These are phyloP conservation scores for Kernera saxatilis DNA, from an alignment of 345 rosid species.

Conservation along the genomic window DNA sequence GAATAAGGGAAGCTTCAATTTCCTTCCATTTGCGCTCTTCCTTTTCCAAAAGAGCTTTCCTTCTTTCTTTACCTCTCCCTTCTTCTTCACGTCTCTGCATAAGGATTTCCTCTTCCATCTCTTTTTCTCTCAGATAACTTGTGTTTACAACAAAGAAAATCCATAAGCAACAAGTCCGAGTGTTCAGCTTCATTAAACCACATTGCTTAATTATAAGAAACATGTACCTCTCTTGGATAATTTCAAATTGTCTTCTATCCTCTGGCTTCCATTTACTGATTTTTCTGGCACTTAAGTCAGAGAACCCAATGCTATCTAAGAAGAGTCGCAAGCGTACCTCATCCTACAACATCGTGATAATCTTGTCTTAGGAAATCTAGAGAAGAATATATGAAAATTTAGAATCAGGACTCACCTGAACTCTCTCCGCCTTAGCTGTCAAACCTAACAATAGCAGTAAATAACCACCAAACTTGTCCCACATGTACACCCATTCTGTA, in stretches of 20 bases:
- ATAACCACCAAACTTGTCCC: conserved; percentile 99
- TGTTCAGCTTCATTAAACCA: conserved; percentile 6
- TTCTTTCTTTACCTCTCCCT: conserved; percentile 97
- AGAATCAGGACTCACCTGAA: conserved; percentile 59
- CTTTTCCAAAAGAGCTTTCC: conserved; percentile 95
- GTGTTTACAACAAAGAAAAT: conserved; percentile 9
- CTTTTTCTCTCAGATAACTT: conserved; percentile 97
- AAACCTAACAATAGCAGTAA: conserved; percentile 90
- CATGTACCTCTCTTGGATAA: conserved; percentile 92
- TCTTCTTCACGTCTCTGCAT: conserved; percentile 99
- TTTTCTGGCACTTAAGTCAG: conserved; percentile 96
- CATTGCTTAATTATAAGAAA: conserved; percentile 5
- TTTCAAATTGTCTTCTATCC: conserved; percentile 94
- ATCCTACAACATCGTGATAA: conserved; percentile 46
- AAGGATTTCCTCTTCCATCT: conserved; percentile 98
- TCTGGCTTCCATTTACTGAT: conserved; percentile 99
- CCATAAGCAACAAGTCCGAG: not conserved
- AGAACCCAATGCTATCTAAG: conserved; percentile 97
- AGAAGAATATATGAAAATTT: conserved; percentile 9
- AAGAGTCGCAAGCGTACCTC: conserved; percentile 97
- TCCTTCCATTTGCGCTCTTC: conserved; percentile 99
- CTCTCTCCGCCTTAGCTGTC: conserved; percentile 94
- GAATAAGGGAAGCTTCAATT: conserved; percentile 97
- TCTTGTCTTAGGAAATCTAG: conserved; percentile 1
- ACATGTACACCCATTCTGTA: conserved; percentile 99